phyloP scores from a whole-genome alignment of 2,329 filamentous ascomycete species.

The Aureobasidium sp. region DNA sequence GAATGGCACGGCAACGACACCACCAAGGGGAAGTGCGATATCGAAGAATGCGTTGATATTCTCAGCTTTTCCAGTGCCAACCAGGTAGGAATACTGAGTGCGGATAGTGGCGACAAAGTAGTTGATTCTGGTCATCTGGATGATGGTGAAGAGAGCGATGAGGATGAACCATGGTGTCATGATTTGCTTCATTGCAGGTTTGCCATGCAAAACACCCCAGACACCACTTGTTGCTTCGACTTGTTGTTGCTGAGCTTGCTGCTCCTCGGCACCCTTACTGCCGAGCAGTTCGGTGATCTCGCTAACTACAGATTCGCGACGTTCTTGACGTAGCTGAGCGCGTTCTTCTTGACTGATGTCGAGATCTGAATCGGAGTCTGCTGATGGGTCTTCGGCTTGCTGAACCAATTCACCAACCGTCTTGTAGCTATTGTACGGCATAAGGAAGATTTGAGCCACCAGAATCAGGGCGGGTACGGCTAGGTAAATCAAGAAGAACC shows the following conservation, averaged over 20 bases:
- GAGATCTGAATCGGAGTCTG: conserved; percentile 44
- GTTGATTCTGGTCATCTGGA: conserved; percentile 60
- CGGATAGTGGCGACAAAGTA: conserved; percentile 86
- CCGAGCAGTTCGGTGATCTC: conserved; percentile 70
- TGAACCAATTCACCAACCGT: conserved; percentile 69
- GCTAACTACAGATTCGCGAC: conserved; percentile 53
- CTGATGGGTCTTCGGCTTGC: conserved; percentile 42
- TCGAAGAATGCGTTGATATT: conserved; percentile 80
- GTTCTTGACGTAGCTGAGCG: conserved; percentile 40
- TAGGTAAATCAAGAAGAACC: conserved; percentile 42
- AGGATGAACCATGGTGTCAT: conserved; percentile 74
- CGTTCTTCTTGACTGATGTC: conserved; percentile 46
- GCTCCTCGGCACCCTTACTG: conserved; percentile 51
- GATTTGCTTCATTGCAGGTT: conserved; percentile 64
- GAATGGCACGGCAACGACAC: conserved; percentile 76
- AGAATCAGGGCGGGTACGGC: conserved; percentile 37
- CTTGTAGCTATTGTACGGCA: conserved; percentile 41
- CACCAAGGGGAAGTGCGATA: conserved; percentile 71
- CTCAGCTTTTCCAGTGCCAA: conserved; percentile 54
- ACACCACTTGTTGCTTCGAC: conserved; percentile 66
- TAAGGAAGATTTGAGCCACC: conserved; percentile 36
- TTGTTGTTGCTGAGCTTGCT: conserved; percentile 56
- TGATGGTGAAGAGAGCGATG: conserved; percentile 66
- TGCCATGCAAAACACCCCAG: conserved; percentile 76
- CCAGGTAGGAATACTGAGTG: conserved; percentile 69